Evolutionary conservation across 257 asterid genomes (phyloP), one percentile per base, ranked within the genome.

Genomic region (Capsicum chinense): DNA sequence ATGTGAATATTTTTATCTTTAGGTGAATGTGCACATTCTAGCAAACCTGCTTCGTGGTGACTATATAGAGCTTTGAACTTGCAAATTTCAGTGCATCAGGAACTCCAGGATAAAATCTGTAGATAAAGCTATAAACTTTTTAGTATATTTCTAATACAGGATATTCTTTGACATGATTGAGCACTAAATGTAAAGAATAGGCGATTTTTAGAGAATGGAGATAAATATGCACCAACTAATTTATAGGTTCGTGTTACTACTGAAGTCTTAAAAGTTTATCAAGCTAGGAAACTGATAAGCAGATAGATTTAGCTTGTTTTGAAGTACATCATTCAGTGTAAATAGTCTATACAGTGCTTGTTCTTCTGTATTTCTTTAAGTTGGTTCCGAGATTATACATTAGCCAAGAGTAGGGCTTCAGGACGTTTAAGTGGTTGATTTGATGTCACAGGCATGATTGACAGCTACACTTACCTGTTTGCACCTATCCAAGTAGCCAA

Each of bases 71-170:
- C 95, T 92, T 90, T 70, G 99, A 93, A 91, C 95, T 96, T 48
- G 99, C 93, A 79, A 96, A 96, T 87, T 94, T 94, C 85, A 96
- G 89, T 60, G 99, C 99, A 87, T 96, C 99, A 6, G 98, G 86
- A 78, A 96, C 97, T 56, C 98, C 98, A 16, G 98, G 99, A 92
- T 95, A 95, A 69, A 94, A 91, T 88, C 99, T 95, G 94, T 89
- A 84, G 83, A 35, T 35, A 62, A 83, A 81, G 86, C 80, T 26
- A 84, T 35, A 50, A 33, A 19, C 1, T 7, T 13, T 76, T 76
- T 26, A 76, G 63, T 7, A 54, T 26, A 7, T 76, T 70, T 76
- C 14, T 14, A 52, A 54, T 0, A 26, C 9, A 12, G 14, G 7
- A 26, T 26, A 26, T 6, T 3, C 21, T 76, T 76, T 76, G 48